Percentiles rank a stretch among this genome's conserved stretches.
Evolutionary conservation across 306 rosid species (phyloP).

Genomic region (Quercus engelmannii): DNA sequence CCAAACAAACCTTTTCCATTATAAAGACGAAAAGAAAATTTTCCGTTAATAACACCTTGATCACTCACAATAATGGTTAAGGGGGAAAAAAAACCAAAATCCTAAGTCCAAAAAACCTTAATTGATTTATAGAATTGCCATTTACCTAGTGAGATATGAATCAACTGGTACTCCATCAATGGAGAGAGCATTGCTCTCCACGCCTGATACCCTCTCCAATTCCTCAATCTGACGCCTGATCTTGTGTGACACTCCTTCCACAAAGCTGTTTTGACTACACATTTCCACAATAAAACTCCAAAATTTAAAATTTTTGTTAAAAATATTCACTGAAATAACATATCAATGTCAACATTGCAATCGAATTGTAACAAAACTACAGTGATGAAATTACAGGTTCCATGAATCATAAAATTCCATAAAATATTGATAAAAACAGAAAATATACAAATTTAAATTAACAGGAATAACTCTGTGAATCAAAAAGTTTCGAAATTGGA

Average conservation of each 20-base stretch:
- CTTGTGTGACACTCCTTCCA: slow-evolving; percentile 85
- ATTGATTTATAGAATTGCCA: not conserved
- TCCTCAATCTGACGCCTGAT: slow-evolving; percentile 98
- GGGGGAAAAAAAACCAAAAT: not conserved
- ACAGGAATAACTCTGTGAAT: not conserved
- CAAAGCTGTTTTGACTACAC: slow-evolving; percentile 78
- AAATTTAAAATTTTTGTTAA: not conserved
- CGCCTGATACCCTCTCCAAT: slow-evolving; percentile 64
- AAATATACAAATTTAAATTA: not conserved
- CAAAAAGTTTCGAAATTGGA: not conserved
- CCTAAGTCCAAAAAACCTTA: slow-evolving; percentile 4
- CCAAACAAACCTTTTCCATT: slow-evolving; percentile 70
- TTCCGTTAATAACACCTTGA: not conserved
- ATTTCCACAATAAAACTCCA: not conserved
- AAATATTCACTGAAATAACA: not conserved
- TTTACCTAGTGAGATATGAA: slow-evolving; percentile 83
- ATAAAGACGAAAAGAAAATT: not conserved
- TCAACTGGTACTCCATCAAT: slow-evolving; percentile 97
- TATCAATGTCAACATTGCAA: slow-evolving; percentile 1
- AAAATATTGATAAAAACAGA: not conserved
- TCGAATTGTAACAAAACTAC: not conserved
- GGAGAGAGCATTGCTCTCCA: slow-evolving; percentile 60
- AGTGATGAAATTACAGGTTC: not conserved
- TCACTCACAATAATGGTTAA: not conserved
- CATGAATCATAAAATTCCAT: not conserved